phyloP scores from a whole-genome alignment of 352 stramenopile species.

The Phytophthora kernoviae region DNA sequence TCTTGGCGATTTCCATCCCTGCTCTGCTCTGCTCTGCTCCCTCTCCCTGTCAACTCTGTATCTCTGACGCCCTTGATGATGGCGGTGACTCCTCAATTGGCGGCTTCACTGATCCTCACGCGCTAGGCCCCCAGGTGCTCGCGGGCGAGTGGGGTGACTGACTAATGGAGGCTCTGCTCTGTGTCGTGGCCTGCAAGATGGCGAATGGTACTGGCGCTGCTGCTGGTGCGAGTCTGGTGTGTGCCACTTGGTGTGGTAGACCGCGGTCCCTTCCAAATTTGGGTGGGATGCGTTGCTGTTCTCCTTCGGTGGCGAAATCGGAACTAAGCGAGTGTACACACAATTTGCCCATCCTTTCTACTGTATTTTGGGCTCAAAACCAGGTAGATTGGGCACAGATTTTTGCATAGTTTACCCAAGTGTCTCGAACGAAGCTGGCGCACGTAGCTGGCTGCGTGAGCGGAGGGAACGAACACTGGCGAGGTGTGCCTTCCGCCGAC shows the following conservation, averaged over 20 bases:
- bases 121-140: background rate
- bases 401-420: too few relatives aligned
- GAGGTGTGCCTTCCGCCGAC: too few relatives aligned
- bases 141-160: background rate
- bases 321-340: slow-evolving; percentile 2
- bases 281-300: slow-evolving; percentile 23
- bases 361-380: background rate
- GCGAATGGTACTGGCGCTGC: slow-evolving; percentile 44
- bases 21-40: slow-evolving; percentile 10
- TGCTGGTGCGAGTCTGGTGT: slow-evolving; percentile 27
- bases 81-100: background rate
- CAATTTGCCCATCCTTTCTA: background rate
- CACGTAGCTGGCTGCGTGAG: too few relatives aligned
- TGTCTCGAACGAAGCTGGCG: too few relatives aligned
- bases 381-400: too few relatives aligned
- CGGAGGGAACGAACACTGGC: too few relatives aligned
- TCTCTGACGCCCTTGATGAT: slow-evolving; percentile 1
- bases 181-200: slow-evolving; percentile 51
- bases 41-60: slow-evolving; percentile 26
- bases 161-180: background rate
- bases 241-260: slow-evolving; percentile 25
- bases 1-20: slow-evolving; percentile 79
- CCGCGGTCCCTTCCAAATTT: slow-evolving; percentile 39
- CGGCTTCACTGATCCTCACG: slow-evolving; percentile 4
- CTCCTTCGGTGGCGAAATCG: slow-evolving; percentile 12